phyloP scores from a whole-genome alignment of 495 filamentous ascomycete genomes.

The Aspergillus coremiiformis region DNA sequence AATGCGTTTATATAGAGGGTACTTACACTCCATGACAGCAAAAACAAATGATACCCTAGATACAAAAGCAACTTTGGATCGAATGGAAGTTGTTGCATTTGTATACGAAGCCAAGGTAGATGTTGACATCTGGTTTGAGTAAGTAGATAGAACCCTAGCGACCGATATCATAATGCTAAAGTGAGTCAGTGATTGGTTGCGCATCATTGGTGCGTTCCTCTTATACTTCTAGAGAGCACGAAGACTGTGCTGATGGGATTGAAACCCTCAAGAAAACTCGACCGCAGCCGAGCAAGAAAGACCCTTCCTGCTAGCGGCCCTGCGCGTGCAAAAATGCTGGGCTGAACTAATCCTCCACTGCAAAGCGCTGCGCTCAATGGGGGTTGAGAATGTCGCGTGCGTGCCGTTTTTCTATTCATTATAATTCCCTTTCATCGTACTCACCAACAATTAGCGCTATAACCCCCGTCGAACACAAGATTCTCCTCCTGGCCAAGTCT shows the following conservation, averaged over 20 bases:
- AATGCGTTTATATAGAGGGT: background rate
- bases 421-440: background rate
- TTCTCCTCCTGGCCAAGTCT: slow-evolving; percentile 39
- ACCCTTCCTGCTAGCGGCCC: slow-evolving; percentile 30
- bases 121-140: slow-evolving; percentile 43
- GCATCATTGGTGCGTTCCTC: slow-evolving; percentile 30
- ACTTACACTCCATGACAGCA: slow-evolving; percentile 11
- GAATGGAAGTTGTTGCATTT: slow-evolving; percentile 30
- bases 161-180: slow-evolving; percentile 3
- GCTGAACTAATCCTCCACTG: slow-evolving; percentile 44
- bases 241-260: background rate
- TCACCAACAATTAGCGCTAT: slow-evolving; percentile 23
- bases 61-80: slow-evolving; percentile 11
- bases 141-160: slow-evolving; percentile 1
- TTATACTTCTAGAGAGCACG: background rate
- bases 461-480: slow-evolving; percentile 33
- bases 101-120: slow-evolving; percentile 41
- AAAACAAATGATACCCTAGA: slow-evolving; percentile 30
- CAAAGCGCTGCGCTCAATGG: slow-evolving; percentile 41
- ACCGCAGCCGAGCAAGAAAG: slow-evolving; percentile 23
- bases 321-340: slow-evolving; percentile 42
- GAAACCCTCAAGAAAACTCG: slow-evolving; percentile 16
- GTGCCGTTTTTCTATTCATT: background rate
- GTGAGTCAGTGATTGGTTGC: slow-evolving; percentile 33
- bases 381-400: slow-evolving; percentile 42